Evolutionary conservation across 1,139 yeast species (phyloP), one percentile per base, ranked within the genome.

Genomic region (Protomyces pachydermus): DNA sequence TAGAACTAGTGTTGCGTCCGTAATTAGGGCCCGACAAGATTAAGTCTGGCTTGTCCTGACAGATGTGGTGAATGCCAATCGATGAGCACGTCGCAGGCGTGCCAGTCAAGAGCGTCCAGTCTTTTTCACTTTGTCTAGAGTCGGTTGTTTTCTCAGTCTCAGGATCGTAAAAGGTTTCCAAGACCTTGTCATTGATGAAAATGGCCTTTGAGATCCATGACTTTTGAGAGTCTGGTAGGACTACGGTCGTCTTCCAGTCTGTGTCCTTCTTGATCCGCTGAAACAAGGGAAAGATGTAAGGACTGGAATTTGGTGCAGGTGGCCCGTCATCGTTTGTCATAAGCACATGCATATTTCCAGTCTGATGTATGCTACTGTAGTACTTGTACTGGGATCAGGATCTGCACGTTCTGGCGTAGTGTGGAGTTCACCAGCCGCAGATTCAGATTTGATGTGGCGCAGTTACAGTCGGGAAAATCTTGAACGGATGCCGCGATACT

Each of bases 191-290:
- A 23, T 96, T 97, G 2, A 97, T 96, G 73, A 91, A 85, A 76
- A 91, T 97, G 12, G 98, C 98, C 74, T 93, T 93, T 48, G 97
- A 97, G 66, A 91, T 91, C 98, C 98, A 93, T 10, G 97, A 51
- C 57, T 57, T 28, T 48, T 56, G 54, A 18, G 55, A 48, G 71
- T 65, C 74, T 34, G 60, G 65, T 20, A 56, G 28, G 45, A 53
- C 65, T n/a, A 52, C 64, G 28, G 65, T 86, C 37, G 93, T 76
- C 50, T 87, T 83, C 98, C 98, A 93, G 72, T 88, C 84, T 14
- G 96, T 88, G 65, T 79, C 72, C 53, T 79, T 73, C 54, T 74
- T 74, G 64, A 93, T 80, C 63, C 89, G 89, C 68, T 87, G 87
- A 12, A 89, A 91, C 60, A 93, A 80, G 70, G 84, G 87, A 72